These are phyloP conservation scores for Citrullus colocynthis DNA, from an alignment of 306 rosid genomes.

Conservation along the genomic window DNA sequence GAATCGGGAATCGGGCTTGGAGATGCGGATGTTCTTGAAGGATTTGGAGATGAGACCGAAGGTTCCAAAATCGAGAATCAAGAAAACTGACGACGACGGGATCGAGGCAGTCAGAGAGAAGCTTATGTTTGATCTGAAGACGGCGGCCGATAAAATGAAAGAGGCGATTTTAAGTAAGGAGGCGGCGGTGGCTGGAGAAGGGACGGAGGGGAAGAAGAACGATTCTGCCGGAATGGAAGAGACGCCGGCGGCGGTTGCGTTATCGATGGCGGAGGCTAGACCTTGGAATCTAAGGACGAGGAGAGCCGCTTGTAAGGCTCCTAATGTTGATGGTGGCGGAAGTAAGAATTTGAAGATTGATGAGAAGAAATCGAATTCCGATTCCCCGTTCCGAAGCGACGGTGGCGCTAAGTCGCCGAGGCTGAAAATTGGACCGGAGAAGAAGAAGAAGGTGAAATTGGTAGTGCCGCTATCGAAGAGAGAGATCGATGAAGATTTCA, in stretches of 20 bases:
- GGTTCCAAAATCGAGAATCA: slow-evolving; percentile 22
- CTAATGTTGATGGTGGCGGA: slow-evolving; percentile 20
- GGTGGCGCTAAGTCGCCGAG: slow-evolving; percentile 33
- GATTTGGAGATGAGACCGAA: slow-evolving; percentile 16
- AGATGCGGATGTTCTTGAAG: slow-evolving; percentile 17
- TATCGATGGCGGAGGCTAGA: slow-evolving; percentile 17
- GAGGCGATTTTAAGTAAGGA: slow-evolving; percentile 49
- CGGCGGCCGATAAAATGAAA: slow-evolving; percentile 61
- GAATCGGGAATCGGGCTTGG: slow-evolving; percentile 23
- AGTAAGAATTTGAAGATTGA: slow-evolving; percentile 41
- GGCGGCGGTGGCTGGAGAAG: slow-evolving; percentile 14
- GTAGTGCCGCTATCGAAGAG: slow-evolving; percentile 32
- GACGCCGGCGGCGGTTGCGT: slow-evolving; percentile 1
- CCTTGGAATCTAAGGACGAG: slow-evolving; percentile 81
- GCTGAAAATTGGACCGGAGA: slow-evolving; percentile 30
- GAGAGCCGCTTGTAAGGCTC: slow-evolving; percentile 42
- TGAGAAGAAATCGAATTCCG: slow-evolving; percentile 29
- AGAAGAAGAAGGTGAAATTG: slow-evolving; percentile 32
- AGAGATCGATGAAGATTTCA: slow-evolving; percentile 71
- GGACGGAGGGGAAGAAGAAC: background rate
- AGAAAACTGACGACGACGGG: slow-evolving; percentile 34
- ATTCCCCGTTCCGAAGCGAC: slow-evolving; percentile 33
- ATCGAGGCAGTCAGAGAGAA: slow-evolving; percentile 78
- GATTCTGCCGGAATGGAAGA: slow-evolving; percentile 5
- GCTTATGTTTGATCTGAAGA: slow-evolving; percentile 73